These are phyloP conservation scores for Colletotrichum cereale DNA, from an alignment of 2,329 filamentous ascomycete species.

Conservation along the genomic window DNA sequence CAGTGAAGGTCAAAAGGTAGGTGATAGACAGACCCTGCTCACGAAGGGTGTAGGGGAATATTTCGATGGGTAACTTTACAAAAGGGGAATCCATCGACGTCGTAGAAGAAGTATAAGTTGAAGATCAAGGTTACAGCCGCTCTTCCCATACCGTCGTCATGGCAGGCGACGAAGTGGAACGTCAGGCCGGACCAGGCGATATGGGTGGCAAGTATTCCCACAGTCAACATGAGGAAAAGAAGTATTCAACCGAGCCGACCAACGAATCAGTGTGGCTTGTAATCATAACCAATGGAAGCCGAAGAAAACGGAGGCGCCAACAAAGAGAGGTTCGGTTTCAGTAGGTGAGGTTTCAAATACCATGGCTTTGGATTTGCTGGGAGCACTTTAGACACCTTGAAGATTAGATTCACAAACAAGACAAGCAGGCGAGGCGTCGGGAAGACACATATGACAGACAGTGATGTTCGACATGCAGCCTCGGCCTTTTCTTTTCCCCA, in stretches of 20 bases:
- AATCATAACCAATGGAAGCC: conserved; percentile 57
- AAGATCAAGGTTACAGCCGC: conserved; percentile 41
- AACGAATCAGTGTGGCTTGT: conserved; percentile 52
- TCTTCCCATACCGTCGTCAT: conserved; percentile 39
- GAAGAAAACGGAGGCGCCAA: conserved; percentile 58
- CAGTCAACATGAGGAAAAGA: conserved; percentile 57
- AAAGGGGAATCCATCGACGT: conserved; percentile 37
- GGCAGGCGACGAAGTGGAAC: conserved; percentile 10
- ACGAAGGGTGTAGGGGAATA: conserved; percentile 41
- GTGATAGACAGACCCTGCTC: conserved; percentile 39
- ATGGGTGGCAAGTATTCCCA: conserved; percentile 44
- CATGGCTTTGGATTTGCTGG: conserved; percentile 57
- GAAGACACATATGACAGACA: not conserved
- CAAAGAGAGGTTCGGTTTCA: conserved; percentile 58
- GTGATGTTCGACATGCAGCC: conserved; percentile 17
- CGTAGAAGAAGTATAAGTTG: conserved; percentile 41
- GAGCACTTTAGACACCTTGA: conserved; percentile 47
- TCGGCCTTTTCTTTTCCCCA: conserved; percentile 7
- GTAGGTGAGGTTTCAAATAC: conserved; percentile 56
- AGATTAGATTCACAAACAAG: not conserved
- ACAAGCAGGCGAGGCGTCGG: too few relatives aligned
- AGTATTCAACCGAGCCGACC: conserved; percentile 55
- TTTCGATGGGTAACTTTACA: conserved; percentile 41
- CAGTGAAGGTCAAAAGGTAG: conserved; percentile 34
- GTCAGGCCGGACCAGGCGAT: conserved; percentile 45